Conservation (phyloP, 1,139 yeast species). For the Tardiomyces blankii region DNA sequence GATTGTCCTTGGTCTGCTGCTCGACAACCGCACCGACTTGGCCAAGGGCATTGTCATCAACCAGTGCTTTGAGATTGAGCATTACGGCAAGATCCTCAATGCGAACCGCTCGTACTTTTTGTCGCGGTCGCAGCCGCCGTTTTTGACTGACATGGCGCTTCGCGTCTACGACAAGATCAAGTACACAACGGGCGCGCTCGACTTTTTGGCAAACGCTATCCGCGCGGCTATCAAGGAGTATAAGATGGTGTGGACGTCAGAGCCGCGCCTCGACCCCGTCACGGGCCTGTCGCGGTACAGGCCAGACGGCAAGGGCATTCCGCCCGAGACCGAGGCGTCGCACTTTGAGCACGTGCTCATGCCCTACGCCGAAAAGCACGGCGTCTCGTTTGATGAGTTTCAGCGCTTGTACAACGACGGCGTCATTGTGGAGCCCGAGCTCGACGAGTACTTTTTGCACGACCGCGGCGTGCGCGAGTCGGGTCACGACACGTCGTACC, state of each 20-base stretch:
- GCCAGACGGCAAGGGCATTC: slow-evolving; percentile 84
- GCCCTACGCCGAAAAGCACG: slow-evolving; percentile 59
- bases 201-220: slow-evolving; percentile 53
- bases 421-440: slow-evolving; percentile 55
- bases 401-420: slow-evolving; percentile 59
- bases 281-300: slow-evolving; percentile 86
- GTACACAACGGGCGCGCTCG: slow-evolving; percentile 32
- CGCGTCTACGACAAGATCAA: slow-evolving; percentile 52
- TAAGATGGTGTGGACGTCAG: slow-evolving; percentile 61
- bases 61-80: slow-evolving; percentile 78
- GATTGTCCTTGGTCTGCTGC: slow-evolving; percentile 74
- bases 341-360: slow-evolving; percentile 68
- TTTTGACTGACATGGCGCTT: slow-evolving; percentile 84
- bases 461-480: slow-evolving; percentile 95
- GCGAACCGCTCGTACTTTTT: slow-evolving; percentile 90
- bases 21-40: slow-evolving; percentile 52
- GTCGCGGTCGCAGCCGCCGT: slow-evolving; percentile 96
- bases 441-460: slow-evolving; percentile 83
- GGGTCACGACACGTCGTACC: slow-evolving; percentile 90
- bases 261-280: slow-evolving; percentile 62
- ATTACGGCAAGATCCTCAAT: slow-evolving; percentile 87
- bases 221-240: slow-evolving; percentile 84
- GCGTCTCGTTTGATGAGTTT: slow-evolving; percentile 56
- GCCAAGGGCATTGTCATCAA: slow-evolving; percentile 92
- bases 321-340: slow-evolving; percentile 92